Percentiles rank a stretch among this genome's conserved stretches.
phyloP scores from a whole-genome alignment of 352 stramenopile species.

The Pythium folliculosum region DNA sequence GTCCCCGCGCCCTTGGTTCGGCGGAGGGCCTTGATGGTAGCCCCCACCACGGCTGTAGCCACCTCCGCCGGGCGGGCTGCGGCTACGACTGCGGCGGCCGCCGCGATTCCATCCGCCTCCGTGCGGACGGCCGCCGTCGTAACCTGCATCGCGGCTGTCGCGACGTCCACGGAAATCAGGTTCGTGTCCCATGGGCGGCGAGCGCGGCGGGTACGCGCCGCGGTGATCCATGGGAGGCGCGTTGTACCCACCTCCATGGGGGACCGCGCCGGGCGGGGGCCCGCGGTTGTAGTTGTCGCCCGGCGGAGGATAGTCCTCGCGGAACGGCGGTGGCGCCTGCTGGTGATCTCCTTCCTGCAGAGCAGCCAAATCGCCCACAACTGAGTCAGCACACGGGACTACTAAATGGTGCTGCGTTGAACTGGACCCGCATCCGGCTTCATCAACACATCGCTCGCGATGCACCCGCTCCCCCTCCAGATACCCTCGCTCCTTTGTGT shows the following conservation, averaged over 20 bases:
- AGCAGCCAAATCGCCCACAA: background rate
- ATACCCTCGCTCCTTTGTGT: background rate
- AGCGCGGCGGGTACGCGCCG: conserved; percentile 28
- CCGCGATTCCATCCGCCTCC: conserved; percentile 26
- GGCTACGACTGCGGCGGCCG: conserved; percentile 37
- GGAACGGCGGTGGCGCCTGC: conserved; percentile 34
- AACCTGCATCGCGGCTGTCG: conserved; percentile 30
- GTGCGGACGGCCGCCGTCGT: conserved; percentile 27
- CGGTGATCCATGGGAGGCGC: conserved; percentile 32
- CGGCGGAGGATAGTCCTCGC: conserved; percentile 39
- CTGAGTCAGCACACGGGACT: background rate
- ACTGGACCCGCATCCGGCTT: background rate
- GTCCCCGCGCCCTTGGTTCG: conserved; percentile 15
- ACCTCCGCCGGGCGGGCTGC: conserved; percentile 32
- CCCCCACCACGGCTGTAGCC: conserved; percentile 16
- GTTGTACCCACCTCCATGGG: conserved; percentile 29
- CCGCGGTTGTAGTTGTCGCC: conserved; percentile 36
- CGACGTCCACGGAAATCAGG: conserved; percentile 34
- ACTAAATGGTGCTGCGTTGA: background rate
- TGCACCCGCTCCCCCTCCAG: too few species aligned
- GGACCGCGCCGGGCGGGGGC: conserved; percentile 16
- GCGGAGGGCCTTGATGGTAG: conserved; percentile 19
- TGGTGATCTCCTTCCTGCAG: conserved; percentile 31
- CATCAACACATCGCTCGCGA: too few species aligned
- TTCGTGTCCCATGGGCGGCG: conserved; percentile 13